Evolutionary conservation across 305 asterid genomes (phyloP).

Genomic region (Ruellia speciosa): DNA sequence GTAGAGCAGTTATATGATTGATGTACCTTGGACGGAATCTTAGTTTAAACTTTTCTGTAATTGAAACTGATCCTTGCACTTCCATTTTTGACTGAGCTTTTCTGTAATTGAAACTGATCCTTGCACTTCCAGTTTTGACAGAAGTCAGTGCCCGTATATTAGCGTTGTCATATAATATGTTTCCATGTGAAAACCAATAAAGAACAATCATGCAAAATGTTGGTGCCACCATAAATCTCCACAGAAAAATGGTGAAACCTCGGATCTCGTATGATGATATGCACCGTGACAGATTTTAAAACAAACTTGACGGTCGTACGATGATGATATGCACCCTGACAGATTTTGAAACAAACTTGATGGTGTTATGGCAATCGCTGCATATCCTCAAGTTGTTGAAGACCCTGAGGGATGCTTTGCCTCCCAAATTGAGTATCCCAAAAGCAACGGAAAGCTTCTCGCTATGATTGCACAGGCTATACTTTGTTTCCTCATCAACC

Average conservation of each 20-base stretch:
- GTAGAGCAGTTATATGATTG: background rate
- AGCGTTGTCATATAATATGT: background rate
- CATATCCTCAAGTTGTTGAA: conserved; percentile 53
- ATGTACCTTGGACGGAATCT: too few species aligned
- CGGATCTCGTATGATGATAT: conserved; percentile 35
- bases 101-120: background rate
- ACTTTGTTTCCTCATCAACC: conserved; percentile 57
- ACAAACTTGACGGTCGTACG: conserved; percentile 57
- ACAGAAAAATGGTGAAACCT: conserved; percentile 47
- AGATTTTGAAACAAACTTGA: conserved; percentile 39
- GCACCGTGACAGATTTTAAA: conserved; percentile 26
- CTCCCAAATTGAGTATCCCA: conserved; percentile 49
- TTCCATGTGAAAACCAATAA: background rate
- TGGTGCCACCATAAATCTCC: conserved; percentile 34
- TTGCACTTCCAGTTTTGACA: background rate
- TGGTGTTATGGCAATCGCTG: conserved; percentile 65
- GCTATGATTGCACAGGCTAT: conserved; percentile 42
- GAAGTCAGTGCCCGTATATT: too few species aligned
- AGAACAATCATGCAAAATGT: background rate
- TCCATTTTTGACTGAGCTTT: too few species aligned
- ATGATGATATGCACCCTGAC: conserved; percentile 26
- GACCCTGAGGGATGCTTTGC: conserved; percentile 43
- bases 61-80: background rate
- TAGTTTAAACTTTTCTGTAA: background rate
- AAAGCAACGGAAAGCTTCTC: conserved; percentile 42